Evolutionary conservation across 345 rosid genomes (phyloP), one percentile per base, ranked within the genome.

Genomic region (Angophora floribunda): DNA sequence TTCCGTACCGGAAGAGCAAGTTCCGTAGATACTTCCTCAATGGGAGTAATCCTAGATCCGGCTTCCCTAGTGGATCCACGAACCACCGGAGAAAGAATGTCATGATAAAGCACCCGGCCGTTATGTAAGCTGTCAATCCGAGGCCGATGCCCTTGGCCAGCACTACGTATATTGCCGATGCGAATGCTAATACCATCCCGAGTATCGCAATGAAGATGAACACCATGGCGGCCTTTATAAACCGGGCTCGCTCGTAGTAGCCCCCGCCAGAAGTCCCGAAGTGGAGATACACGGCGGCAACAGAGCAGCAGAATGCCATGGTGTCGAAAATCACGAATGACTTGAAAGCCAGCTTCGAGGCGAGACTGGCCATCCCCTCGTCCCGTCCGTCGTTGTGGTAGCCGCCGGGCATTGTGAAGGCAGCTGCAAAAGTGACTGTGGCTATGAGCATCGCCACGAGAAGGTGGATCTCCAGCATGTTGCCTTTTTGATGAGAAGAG

Each of bases 381-480:
- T 85, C 44, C 0, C 16, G 61, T 32, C 59, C 57, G 4, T 53
- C 32, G 52, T 85, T 89, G 63, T 90, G 87, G 86, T 90, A 88
- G 55, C 91, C 89, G 1, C 87, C 86, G 1, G 91, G 88, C 85
- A 91, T 28, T 7, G 87, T 65, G 65, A 89, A 61, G 26, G 91
- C 88, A 26, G 89, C 92, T 6, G 91, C 91, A 22, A 89, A 89
- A 15, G 92, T 52, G 16, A 89, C 91, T 13, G 88, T 88, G 85
- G 88, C 91, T 86, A 91, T 89, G 52, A 91, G 90, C 51, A 86
- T 79, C 4, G 92, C 91, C 11, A 89, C 91, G 14, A 91, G 87
- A 5, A 91, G 88, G 47, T 89, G 91, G 61, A 84, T 89, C 53
- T 85, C 88, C 9, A 88, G 86, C 79, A 88, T 89, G 67, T 88